Conservation (phyloP, 1,284 basidiomycete species). For the Trametes versicolor region DNA sequence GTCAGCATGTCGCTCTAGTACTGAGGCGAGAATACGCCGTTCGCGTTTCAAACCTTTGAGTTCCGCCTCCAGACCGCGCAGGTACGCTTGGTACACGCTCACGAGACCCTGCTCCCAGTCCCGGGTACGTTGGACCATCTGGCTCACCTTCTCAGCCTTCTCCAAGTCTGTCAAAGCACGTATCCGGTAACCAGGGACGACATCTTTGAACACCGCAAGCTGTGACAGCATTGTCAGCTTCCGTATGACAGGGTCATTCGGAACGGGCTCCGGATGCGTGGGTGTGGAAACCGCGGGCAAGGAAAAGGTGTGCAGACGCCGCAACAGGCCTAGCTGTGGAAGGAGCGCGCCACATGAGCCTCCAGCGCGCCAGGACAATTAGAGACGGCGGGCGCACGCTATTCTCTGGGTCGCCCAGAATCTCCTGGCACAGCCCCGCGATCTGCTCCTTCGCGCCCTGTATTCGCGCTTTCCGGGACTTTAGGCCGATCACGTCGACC, state of each 20-base stretch:
- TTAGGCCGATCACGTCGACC: constrained; percentile 74
- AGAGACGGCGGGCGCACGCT: constrained; percentile 59
- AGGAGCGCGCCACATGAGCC: constrained; percentile 26
- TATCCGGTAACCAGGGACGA: constrained; percentile 93
- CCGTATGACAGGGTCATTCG: constrained; percentile 86
- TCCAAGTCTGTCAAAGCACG: constrained; percentile 91
- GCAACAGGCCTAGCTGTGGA: constrained; percentile 81
- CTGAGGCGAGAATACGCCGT: constrained; percentile 9
- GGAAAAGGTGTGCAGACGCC: constrained; percentile 88
- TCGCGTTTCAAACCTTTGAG: constrained; percentile 72
- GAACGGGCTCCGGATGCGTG: constrained; percentile 70
- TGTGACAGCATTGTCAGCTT: constrained; percentile 92
- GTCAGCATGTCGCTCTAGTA: constrained; percentile 27
- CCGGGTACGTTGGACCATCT: constrained; percentile 89
- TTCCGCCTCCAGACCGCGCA: constrained; percentile 87
- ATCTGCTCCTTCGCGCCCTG: constrained; percentile 91
- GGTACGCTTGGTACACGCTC: constrained; percentile 87
- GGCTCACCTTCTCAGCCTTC: constrained; percentile 93
- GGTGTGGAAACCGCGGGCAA: constrained; percentile 75
- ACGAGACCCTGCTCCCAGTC: constrained; percentile 99
- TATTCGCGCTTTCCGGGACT: constrained; percentile 75
- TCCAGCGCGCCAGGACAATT: constrained; percentile 27
- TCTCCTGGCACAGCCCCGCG: constrained; percentile 89
- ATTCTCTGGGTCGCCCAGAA: constrained; percentile 87
- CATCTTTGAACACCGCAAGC: constrained; percentile 94